Percentiles rank a stretch among this genome's conserved stretches.
Evolutionary conservation across 2,329 filamentous ascomycete genomes (phyloP).

Genomic region (Aspergillus thermomutatus): DNA sequence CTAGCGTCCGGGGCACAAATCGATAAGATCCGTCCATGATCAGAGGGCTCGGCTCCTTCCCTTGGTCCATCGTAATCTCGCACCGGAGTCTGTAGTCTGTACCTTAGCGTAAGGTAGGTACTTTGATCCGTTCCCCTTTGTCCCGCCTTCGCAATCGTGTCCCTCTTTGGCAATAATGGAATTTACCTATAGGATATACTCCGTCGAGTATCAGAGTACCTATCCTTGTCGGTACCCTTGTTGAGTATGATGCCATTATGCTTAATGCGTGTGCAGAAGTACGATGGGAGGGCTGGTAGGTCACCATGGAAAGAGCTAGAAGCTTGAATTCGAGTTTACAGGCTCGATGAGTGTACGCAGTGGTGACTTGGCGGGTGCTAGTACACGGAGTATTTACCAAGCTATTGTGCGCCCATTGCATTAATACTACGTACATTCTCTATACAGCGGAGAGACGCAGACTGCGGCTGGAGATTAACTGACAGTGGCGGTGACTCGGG

Average conservation of each 20-base stretch:
- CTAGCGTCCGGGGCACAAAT: conserved; percentile 13
- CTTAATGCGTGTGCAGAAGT: neutral
- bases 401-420: too few species aligned
- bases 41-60: neutral
- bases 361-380: too few species aligned
- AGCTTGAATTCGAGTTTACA: neutral
- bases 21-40: conserved; percentile 14
- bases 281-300: neutral
- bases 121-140: neutral
- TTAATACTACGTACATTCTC: too few species aligned
- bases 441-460: too few species aligned
- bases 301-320: neutral
- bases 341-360: neutral
- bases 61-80: conserved; percentile 9
- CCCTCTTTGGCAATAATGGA: neutral
- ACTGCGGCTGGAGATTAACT: neutral
- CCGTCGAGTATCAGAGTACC: neutral
- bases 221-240: neutral
- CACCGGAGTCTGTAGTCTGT: neutral
- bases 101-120: conserved; percentile 5
- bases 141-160: neutral
- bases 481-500: conserved; percentile 4
- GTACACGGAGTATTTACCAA: neutral
- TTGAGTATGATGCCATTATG: neutral
- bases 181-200: neutral